Base-by-base conservation (phyloP, 2,329 filamentous ascomycete genomes). In the Colletotrichum incanum region DNA sequence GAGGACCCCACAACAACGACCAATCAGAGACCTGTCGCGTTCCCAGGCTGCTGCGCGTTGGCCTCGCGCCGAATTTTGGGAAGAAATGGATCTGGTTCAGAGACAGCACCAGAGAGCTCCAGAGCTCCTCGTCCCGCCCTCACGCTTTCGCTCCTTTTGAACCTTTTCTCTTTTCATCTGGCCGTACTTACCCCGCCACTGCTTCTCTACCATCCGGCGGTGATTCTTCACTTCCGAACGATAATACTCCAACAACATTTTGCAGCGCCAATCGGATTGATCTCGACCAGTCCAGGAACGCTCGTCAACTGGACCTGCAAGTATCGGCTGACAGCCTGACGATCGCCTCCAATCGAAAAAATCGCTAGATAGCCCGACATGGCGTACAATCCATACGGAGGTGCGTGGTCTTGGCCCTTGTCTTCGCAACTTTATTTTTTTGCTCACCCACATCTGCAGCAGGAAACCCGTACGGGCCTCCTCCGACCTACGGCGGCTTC, bases 401-500 rank as follows among this genome's bases (percentile, higher is more conserved):
- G 86, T 88, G 78, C 75, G 50, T 43, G 16, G 5, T 3, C 18
- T 20, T 41, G 82, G 78, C 37, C 61, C 26, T 65, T 37, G n/a
- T 18, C 31, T 62, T 28, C 39, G 60, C 16, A 28, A 31, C 14
- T 23, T 56, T 63, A n/a, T 11, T 31, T 37, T 4, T 7, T 7
- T 71, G 54, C 64, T 74, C 28, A 74, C 84, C 52, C 50, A 58
- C 47, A 55, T 55, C 20, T 31, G 16, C 55, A 41, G 12, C 68
- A 80, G 79, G 78, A 59, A 87, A 86, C 81, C 89, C 90, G 60
- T 97, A 95, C 86, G 93, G 92, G 78, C 88, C 90, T 71, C 92
- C 93, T 78, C 93, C 93, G 64, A 89, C 90, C 76, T 97, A 93
- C 84, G 90, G 90, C 76, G 87, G 87, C 67, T 95, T 93, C 77